These are phyloP conservation scores for Phyllachora maydis DNA, from an alignment of 2,329 filamentous ascomycete genomes.

Conservation along the genomic window DNA sequence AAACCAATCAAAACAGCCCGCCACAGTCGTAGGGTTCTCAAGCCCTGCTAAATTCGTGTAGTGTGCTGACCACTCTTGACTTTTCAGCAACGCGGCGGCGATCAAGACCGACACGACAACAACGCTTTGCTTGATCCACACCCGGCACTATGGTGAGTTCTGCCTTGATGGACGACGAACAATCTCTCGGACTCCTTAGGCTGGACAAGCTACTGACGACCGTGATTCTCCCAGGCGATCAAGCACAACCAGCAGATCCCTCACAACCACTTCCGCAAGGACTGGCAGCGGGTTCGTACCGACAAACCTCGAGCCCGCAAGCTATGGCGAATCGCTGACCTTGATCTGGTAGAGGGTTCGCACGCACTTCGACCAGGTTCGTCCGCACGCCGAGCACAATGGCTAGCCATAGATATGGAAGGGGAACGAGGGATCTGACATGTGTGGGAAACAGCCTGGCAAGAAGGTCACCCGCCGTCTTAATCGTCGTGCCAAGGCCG, in stretches of 20 bases:
- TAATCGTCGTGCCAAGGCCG: conserved; percentile 86
- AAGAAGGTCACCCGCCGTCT: conserved; percentile 86
- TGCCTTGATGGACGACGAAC: background rate
- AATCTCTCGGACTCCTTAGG: conserved; percentile 2
- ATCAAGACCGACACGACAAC: too few species aligned
- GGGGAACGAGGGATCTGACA: conserved; percentile 12
- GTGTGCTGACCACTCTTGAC: too few species aligned
- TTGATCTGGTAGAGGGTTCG: too few species aligned
- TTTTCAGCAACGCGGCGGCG: too few species aligned
- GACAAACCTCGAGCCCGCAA: too few species aligned
- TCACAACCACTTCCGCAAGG: conserved; percentile 99
- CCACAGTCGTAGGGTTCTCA: too few species aligned
- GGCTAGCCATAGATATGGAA: background rate
- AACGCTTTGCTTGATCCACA: conserved; percentile 30
- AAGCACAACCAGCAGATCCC: conserved; percentile 99
- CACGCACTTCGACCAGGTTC: conserved; percentile 98
- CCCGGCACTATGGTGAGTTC: conserved; percentile 30
- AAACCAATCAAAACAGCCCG: too few species aligned
- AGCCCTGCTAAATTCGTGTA: too few species aligned
- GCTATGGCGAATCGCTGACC: too few species aligned
- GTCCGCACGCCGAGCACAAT: conserved; percentile 8
- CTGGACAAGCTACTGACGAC: conserved; percentile 7
- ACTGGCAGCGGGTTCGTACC: conserved; percentile 99
- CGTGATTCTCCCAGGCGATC: conserved; percentile 63
- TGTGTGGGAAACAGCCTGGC: conserved; percentile 47